Evolutionary conservation across 495 filamentous ascomycete genomes (phyloP).

Genomic region (Tuber calosporum): DNA sequence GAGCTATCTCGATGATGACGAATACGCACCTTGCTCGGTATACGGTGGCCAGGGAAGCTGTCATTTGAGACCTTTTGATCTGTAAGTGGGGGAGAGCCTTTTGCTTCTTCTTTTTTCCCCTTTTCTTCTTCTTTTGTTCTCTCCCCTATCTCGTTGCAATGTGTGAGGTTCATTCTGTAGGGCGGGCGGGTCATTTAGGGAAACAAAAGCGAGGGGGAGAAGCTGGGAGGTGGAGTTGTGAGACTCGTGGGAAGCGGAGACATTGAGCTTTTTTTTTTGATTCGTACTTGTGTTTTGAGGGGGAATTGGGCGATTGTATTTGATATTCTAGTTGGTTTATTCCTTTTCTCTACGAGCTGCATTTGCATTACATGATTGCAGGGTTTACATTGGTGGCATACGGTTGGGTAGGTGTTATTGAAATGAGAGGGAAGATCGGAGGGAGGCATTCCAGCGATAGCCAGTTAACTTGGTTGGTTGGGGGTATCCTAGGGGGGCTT

Average conservation of each 20-base stretch:
- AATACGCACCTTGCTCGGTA: slow-evolving; percentile 30
- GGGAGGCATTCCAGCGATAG: background rate
- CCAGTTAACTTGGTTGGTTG: background rate
- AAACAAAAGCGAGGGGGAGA: background rate
- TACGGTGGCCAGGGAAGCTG: slow-evolving; percentile 20
- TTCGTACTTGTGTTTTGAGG: background rate
- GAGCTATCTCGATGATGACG: slow-evolving; percentile 27
- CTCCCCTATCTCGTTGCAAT: background rate
- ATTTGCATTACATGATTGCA: background rate
- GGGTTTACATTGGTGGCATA: background rate
- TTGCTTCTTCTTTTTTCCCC: background rate
- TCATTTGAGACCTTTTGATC: slow-evolving; percentile 39
- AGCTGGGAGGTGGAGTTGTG: background rate
- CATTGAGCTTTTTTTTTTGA: slow-evolving; percentile 2
- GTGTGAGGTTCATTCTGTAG: background rate
- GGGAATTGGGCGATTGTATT: slow-evolving; percentile 1
- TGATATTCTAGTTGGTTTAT: background rate
- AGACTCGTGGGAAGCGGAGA: background rate
- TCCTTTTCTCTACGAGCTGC: background rate
- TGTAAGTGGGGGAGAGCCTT: slow-evolving; percentile 18
- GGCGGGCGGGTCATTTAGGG: background rate
- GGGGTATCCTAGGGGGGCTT: background rate
- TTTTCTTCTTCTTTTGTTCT: background rate
- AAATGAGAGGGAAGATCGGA: background rate
- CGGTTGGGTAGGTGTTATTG: background rate